Evolutionary conservation across 805 yeast species (phyloP), one percentile per base, ranked within the genome.

Genomic region (Nakazawaea peltata): DNA sequence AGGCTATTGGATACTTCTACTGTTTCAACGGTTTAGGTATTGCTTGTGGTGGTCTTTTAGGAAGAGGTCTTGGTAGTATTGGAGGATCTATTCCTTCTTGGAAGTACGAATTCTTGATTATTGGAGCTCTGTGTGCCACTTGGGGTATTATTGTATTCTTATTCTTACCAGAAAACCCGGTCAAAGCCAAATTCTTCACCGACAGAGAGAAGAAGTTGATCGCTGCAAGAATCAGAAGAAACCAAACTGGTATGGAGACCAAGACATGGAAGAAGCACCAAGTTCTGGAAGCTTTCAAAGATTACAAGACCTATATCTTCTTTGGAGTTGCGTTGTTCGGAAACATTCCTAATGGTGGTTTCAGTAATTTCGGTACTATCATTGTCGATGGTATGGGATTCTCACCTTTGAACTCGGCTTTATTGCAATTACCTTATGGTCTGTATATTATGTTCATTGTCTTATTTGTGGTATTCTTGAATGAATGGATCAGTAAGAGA

Each of bases 1-100:
- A 61, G 21, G 57, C 77, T 48, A 71, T 74, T 29, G 77, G 77
- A 5, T 59, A 62, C 29, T 70, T 77, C 74, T 71, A 74, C 4
- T 57, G 71, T n/a, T 72, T 66, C 54, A 74, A 77, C 1, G 81
- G 37, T n/a, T 28, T 34, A 10, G 37, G 37, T 11, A 34, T 34
- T 16, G 37, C 37, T 13, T 23, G 26, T 7, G 40, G 40, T 26
- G 40, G 40, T 3, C 19, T 36, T 9, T 32, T 36, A 17, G 40
- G 40, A 5, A 32, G 32, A 19, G 36, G 40, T 4, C 17, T 36
- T 4, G 40, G 40, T 10, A 19, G 19, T 13, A 37, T 37, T 15
- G 24, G 29, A 3, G 38, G 41, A 5, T 22, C 41, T 4, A 29
- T 37, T 27, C 25, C 34, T 7, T 37, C 41, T 7, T 37, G 41